Evolutionary conservation across 768 basidiomycete species (phyloP), one percentile per base, ranked within the genome.

Genomic region (Rhizopogon vinicolor): DNA sequence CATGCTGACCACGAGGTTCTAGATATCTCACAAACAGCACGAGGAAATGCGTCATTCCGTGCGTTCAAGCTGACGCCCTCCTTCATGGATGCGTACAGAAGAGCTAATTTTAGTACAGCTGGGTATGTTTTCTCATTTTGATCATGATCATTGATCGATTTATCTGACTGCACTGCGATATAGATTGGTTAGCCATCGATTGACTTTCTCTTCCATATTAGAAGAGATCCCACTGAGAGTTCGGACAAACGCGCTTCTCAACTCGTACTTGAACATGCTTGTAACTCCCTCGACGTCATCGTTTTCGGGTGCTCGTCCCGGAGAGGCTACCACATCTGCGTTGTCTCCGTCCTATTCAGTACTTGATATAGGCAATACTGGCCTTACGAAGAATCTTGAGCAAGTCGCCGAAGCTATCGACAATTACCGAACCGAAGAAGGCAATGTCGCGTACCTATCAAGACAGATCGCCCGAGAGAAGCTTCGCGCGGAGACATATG

Each of bases 391-490:
- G 66, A 90, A 90, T 68, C 72, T 96, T 60, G 90, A 92, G 74
- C 83, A 87, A 68, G 84, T 94, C 49, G 84, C 91, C 57, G 92
- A 96, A 69, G 84, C 87, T 0, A 76, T 96, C 56, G 91, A 93
- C 72, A 81, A 75, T 62, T 92, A 93, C 74, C 84, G 86, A 63
- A 91, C 89, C 53, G 94, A 97, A 71, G 91, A 95, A 65, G 90
- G 91, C 50, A 96, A 96, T 71, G 80, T 94, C 60, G 93, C 89
- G 52, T 97, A 93, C 76, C 75, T 92, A 61, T 78, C 79, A 44
- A 85, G 94, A 53, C 93, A 95, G 68, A 95, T 95, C 65, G 86
- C 86, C 31, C 82, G 94, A 31, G 94, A 97, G 70, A 87, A 84
- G 65, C 72, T 79, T 43, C 84, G 83, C 57, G 91, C 91, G 49